Evolutionary conservation across 805 yeast genomes (phyloP), one percentile per base, ranked within the genome.

Genomic region (Zygosaccharomyces siamensis): DNA sequence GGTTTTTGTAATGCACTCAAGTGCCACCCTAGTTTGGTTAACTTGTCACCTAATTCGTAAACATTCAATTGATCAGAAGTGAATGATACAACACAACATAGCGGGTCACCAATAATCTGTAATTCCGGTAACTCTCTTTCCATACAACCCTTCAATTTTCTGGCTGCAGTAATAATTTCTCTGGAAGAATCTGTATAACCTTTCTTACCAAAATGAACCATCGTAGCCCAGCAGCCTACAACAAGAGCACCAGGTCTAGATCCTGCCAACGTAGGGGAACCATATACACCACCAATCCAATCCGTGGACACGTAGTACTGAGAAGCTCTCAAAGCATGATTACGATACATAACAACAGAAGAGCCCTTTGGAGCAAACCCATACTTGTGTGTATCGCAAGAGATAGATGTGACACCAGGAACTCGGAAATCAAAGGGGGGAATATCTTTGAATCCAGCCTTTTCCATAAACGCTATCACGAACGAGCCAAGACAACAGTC

Each of bases 321-420:
- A 60, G 84, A 76, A 55, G 77, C 77, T 49, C 99, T 76, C 48
- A 89, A 75, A 49, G 78, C 75, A 0, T 76, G 59, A 52, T 76
- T 69, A 41, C 97, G 78, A 68, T 93, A 93, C 96, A 93, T 84
- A 58, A 93, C 85, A 21, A 92, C 77, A 0, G 96, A 88, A 0
- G 95, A 84, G 7, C 99, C 99, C 68, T 92, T 92, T 35, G 99
- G 99, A 7, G 98, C 97, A 74, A 92, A 93, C 1, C 98, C 99
- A 63, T 92, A 92, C 68, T 92, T 92, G 73, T 92, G 99, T n/a
- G 99, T 92, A 66, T 92, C 99, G 70, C 98, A 93, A n/a, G 96
- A 87, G 49, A 92, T 92, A 2, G 97, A 89, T 0, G 98, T 93
- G n/a, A 93, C 98, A 28, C 93, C 93, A 0, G 88, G 84, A 2